These are phyloP conservation scores for Venturia nashicola DNA, from an alignment of 2,329 filamentous ascomycete species.

Conservation along the genomic window DNA sequence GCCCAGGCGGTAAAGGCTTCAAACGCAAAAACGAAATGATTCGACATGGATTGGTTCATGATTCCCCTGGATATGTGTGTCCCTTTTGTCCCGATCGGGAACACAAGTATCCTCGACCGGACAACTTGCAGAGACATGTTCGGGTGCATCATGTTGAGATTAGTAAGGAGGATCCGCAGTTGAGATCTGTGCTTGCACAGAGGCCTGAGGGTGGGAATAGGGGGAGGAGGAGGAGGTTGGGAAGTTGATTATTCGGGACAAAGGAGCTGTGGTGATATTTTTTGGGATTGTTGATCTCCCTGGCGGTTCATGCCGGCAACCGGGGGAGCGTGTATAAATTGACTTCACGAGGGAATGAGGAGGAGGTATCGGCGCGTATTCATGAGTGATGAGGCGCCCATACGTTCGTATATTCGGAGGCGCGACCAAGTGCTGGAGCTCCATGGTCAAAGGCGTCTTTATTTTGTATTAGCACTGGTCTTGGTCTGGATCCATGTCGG, in stretches of 20 bases:
- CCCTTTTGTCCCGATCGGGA: constrained; percentile 91
- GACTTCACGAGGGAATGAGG: not conserved
- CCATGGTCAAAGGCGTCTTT: not conserved
- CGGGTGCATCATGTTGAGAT: constrained; percentile 85
- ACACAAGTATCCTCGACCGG: constrained; percentile 87
- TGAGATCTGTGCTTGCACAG: constrained; percentile 77
- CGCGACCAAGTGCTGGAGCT: constrained; percentile 1
- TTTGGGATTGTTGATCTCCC: not conserved
- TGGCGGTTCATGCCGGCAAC: too few species aligned
- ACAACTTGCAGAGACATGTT: constrained; percentile 93
- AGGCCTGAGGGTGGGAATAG: constrained; percentile 72
- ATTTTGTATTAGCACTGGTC: not conserved
- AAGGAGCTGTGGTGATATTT: not conserved
- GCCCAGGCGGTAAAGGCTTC: constrained; percentile 53
- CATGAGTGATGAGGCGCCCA: not conserved
- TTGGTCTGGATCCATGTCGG: too few species aligned
- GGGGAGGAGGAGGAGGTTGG: constrained; percentile 7
- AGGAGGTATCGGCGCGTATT: not conserved
- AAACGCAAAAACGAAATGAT: constrained; percentile 62
- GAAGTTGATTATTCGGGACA: not conserved
- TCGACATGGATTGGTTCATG: constrained; percentile 76
- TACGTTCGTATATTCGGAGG: not conserved
- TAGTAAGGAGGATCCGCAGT: constrained; percentile 68
- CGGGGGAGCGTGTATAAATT: too few species aligned
- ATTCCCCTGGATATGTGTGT: constrained; percentile 89